Evolutionary conservation across 768 basidiomycete species (phyloP).

Genomic region (Kwoniella newhampshirensis): DNA sequence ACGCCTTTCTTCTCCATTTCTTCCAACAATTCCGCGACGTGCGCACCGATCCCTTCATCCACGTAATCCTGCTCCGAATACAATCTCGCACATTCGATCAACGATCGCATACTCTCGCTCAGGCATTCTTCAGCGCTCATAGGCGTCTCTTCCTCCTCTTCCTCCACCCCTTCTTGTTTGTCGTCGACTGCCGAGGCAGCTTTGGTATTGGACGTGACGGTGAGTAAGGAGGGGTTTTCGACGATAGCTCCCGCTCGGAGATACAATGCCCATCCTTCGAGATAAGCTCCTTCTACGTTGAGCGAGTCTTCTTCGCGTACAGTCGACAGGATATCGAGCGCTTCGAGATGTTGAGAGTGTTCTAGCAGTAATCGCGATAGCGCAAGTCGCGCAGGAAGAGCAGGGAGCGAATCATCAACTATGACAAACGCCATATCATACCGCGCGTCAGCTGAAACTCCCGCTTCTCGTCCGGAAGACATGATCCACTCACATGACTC

Average conservation of each 20-base stretch:
- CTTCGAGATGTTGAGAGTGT: constrained; percentile 67
- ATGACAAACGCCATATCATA: not conserved
- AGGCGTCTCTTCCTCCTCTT: constrained; percentile 7
- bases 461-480: no score
- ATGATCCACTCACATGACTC: constrained; percentile 57
- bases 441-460: not conserved
- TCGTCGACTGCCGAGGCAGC: constrained; percentile 38
- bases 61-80: constrained; percentile 70
- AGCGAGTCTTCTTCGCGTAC: constrained; percentile 78
- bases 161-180: constrained; percentile 62
- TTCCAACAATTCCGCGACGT: constrained; percentile 69
- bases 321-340: constrained; percentile 72
- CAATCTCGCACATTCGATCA: constrained; percentile 80
- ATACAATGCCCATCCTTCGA: constrained; percentile 92
- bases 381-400: constrained; percentile 68
- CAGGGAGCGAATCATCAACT: constrained; percentile 70
- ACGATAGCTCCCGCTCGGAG: constrained; percentile 54
- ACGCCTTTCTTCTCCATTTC: constrained; percentile 70
- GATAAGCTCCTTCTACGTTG: constrained; percentile 88
- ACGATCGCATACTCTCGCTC: constrained; percentile 72
- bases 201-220: not conserved
- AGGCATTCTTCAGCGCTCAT: constrained; percentile 75
- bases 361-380: constrained; percentile 83
- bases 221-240: constrained; percentile 22
- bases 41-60: constrained; percentile 72